These are phyloP conservation scores for Nothomitra cinnamomea DNA, from an alignment of 2,329 filamentous ascomycete species.

Conservation along the genomic window DNA sequence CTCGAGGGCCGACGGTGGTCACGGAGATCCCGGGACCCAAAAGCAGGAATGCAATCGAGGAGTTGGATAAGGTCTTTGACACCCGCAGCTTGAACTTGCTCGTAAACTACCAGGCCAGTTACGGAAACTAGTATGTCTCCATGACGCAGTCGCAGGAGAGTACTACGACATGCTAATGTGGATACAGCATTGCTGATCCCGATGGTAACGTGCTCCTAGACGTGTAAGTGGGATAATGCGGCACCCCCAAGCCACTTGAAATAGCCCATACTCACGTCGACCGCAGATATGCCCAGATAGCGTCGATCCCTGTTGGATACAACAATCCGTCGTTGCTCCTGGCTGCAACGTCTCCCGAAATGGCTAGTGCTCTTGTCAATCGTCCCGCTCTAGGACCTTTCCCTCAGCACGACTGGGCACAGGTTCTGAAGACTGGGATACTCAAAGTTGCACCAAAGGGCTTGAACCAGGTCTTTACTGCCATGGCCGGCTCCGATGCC, in stretches of 20 bases:
- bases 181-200: conserved; percentile 39
- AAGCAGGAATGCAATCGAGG: conserved; percentile 48
- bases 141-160: neutral
- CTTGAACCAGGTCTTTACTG: conserved; percentile 77
- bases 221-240: conserved; percentile 32
- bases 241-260: neutral
- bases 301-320: conserved; percentile 82
- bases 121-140: conserved; percentile 53
- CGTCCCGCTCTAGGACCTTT: conserved; percentile 83
- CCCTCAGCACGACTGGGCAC: conserved; percentile 67
- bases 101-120: conserved; percentile 54
- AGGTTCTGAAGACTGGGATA: conserved; percentile 62
- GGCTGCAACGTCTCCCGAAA: conserved; percentile 57
- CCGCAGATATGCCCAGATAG: conserved; percentile 68
- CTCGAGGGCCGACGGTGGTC: conserved; percentile 33
- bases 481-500: conserved; percentile 75
- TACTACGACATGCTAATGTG: conserved; percentile 1
- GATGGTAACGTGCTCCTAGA: conserved; percentile 59
- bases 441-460: conserved; percentile 71
- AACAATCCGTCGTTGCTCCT: conserved; percentile 65
- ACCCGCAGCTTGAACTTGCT: conserved; percentile 75
- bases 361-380: conserved; percentile 70
- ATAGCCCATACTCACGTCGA: conserved; percentile 5
- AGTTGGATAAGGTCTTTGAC: conserved; percentile 67
- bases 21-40: conserved; percentile 59